These are phyloP conservation scores for Coriaria nepalensis DNA, from an alignment of 306 rosid genomes.

Conservation along the genomic window DNA sequence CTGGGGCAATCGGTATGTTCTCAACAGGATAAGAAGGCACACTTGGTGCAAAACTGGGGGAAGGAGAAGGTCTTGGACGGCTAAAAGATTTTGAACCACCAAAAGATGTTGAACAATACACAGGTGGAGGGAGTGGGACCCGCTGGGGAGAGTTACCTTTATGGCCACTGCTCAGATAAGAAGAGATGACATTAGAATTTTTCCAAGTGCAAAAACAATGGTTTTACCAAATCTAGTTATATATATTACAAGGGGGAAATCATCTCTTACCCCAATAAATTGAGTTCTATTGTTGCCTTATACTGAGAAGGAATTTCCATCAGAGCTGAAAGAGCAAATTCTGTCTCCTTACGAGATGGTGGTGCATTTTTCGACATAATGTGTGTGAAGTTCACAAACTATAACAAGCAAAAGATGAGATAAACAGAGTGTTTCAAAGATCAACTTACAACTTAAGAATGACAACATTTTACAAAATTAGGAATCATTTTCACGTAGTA, in stretches of 20 bases:
- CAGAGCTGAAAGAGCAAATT: conserved; percentile 84
- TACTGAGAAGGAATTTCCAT: conserved; percentile 98
- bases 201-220: too few species aligned
- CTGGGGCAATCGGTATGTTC: conserved; percentile 23
- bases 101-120: conserved; percentile 34
- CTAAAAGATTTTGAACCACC: conserved; percentile 25
- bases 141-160: conserved; percentile 42
- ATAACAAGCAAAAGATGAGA: conserved; percentile 9
- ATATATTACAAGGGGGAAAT: conserved; percentile 8
- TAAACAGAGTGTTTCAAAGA: neutral
- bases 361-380: conserved; percentile 71
- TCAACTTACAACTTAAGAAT: conserved; percentile 9
- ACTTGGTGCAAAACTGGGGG: conserved; percentile 34
- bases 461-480: neutral
- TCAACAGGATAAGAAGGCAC: conserved; percentile 36
- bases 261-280: conserved; percentile 53
- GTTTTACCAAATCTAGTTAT: neutral
- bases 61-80: conserved; percentile 30
- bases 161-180: conserved; percentile 26
- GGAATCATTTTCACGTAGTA: conserved; percentile 3
- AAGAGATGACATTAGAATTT: conserved; percentile 2
- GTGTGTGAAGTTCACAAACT: conserved; percentile 84
- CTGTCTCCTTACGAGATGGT: conserved; percentile 64
- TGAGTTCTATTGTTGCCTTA: conserved; percentile 77
- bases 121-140: conserved; percentile 77